Evolutionary conservation across 257 asterid species (phyloP).

Genomic region (Linaria vulgaris): DNA sequence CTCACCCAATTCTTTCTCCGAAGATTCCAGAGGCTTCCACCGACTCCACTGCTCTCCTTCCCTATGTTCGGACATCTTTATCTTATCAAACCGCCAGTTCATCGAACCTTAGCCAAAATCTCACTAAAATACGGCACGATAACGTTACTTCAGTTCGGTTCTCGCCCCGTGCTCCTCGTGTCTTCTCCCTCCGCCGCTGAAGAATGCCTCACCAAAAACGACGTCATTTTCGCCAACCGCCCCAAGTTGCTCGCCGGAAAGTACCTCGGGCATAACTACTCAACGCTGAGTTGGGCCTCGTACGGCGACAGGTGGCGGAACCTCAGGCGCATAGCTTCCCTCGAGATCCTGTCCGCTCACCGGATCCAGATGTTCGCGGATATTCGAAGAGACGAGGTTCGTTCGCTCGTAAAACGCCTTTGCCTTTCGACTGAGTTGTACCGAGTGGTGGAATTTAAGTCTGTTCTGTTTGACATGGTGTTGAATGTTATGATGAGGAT

Average conservation of each 20-base stretch:
- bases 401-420: constrained; percentile 29
- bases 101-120: constrained; percentile 43
- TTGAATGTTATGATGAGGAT: constrained; percentile 52
- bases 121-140: constrained; percentile 45
- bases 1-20: constrained; percentile 26
- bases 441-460: constrained; percentile 35
- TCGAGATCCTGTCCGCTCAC: constrained; percentile 45
- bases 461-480: constrained; percentile 41
- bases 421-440: too few relatives aligned
- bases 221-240: constrained; percentile 55
- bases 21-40: constrained; percentile 40
- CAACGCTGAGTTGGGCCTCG: constrained; percentile 52
- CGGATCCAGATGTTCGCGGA: constrained; percentile 39
- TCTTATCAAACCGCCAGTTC: constrained; percentile 49
- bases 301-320: constrained; percentile 74
- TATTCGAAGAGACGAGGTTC: constrained; percentile 47
- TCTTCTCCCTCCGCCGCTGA: constrained; percentile 58
- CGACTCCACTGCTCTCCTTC: constrained; percentile 42
- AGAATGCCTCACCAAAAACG: constrained; percentile 62
- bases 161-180: constrained; percentile 51
- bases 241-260: constrained; percentile 52
- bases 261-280: constrained; percentile 50
- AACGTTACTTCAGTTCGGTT: constrained; percentile 52
- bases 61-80: constrained; percentile 65
- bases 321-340: constrained; percentile 51